Conservation (phyloP, 169 alveolate species). For the Eimeria maxima region DNA sequence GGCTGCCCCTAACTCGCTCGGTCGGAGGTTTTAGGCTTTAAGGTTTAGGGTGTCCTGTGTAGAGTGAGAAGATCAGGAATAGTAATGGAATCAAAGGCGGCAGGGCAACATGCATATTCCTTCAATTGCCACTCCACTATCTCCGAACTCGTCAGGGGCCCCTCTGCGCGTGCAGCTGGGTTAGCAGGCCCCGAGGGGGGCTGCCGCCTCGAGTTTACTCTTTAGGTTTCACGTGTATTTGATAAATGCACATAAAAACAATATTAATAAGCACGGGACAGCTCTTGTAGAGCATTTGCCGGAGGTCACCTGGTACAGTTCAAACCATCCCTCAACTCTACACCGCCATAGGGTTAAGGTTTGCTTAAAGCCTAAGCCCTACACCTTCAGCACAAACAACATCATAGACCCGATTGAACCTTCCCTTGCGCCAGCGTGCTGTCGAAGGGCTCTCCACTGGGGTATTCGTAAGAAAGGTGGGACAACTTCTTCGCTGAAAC, state of each 20-base stretch:
- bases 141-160: not conserved
- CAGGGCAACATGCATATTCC: not conserved
- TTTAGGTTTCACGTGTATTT: not conserved
- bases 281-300: not conserved
- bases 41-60: not conserved
- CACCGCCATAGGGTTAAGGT: not conserved
- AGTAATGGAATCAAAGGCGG: not conserved
- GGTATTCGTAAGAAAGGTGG: too few species aligned
- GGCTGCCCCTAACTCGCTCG: not conserved
- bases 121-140: not conserved
- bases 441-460: too few species aligned
- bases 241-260: not conserved
- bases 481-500: too few species aligned
- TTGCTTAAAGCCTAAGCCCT: too few species aligned
- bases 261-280: not conserved
- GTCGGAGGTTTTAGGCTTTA: not conserved
- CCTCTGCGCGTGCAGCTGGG: not conserved
- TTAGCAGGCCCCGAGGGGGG: not conserved
- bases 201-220: not conserved
- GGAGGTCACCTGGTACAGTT: not conserved
- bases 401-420: too few species aligned
- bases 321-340: not conserved
- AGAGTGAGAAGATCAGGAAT: not conserved
- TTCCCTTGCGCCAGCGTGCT: too few species aligned
- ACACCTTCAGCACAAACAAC: too few species aligned